Evolutionary conservation across 768 basidiomycete genomes (phyloP), one percentile per base, ranked within the genome.

Genomic region (Pulveroboletus frians): DNA sequence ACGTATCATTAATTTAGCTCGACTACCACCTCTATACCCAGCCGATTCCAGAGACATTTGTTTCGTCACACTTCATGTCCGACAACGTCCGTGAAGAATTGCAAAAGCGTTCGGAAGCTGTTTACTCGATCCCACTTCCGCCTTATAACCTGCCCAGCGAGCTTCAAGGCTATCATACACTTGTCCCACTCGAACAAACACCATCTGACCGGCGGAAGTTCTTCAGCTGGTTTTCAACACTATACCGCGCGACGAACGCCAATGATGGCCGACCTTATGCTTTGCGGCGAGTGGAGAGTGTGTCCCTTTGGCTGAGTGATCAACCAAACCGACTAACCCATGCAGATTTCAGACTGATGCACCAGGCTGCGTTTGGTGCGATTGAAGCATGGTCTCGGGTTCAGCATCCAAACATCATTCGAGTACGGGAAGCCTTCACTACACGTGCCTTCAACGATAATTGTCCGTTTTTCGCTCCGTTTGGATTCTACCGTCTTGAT

Each of bases 11-110:
- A 9, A 46, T 37, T 17, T 62, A 95, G 91, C 78, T 98, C 39
- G 83, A 96, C 62, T 92, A 99, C 62, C 92, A 97, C 56, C 77
- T 97, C 27, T 99, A 99, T 71, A 85, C 88, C 4, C 78, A 80
- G 2, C 77, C 78, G 58, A 73, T 86, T 60, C 73, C 86, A 38
- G 69, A 78, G 54, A 60, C 74, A 48, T 73, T 85, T 63, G 60
- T 77, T 57, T 63, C 77, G 15, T 73, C 77, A 27, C 92, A 94
- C 62, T 97, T 95, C 70, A 77, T 96, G 41, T 85, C 92, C n/a
- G 88, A 93, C 59, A 76, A 76, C 20, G 72, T 84, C 15, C 84
- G 83, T 37, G 78, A 79, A 53, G 78, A 80, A 40, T 63, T 82
- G n/a, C 76, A 76, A 46, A 64, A 64, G 47, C 76, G 79, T 15